Base-by-base conservation (phyloP, 2,329 filamentous ascomycete genomes). In the Nothophaeocryptopus gaeumannii region DNA sequence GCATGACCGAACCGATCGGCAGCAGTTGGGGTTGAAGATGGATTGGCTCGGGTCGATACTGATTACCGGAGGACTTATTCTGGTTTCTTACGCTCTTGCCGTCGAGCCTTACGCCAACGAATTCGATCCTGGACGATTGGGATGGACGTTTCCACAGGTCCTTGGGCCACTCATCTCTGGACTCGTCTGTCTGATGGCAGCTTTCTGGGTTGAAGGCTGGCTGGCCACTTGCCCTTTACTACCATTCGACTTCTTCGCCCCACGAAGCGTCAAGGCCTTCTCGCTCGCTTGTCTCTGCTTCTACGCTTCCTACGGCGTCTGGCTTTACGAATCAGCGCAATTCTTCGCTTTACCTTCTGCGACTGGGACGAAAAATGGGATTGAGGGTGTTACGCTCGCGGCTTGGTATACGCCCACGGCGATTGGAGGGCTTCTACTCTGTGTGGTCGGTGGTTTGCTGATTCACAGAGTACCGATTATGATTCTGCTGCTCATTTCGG, bases 341-440 rank as follows among this genome's bases (percentile, higher is more conserved):
- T 61, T 56, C 56, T 55, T 62, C 54, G 31, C 59, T 29, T 60
- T 51, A 34, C 42, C 51, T 2, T 38, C 50, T n/a, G 58, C 53
- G 26, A 57, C 48, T 32, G 54, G 49, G 39, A 56, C 36, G 16
- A 37, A 34, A 20, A 39, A 53, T 11, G 58, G 60, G 9, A 53
- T 66, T 11, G 47, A 53, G 29, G 66, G 64, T 13, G 53, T 67
- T 32, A 54, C 55, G 20, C 55, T 69, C 1, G 66, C 65, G 2
- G 51, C 62, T 1, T 70, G 65, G 63, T 70, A 67, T 49, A 63
- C 60, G 5, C 67, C 67, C 0, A 64, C 67, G 13, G 66, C 66
- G 2, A 39, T 68, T 8, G 64, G 65, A 14, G 67, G 67, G 30
- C 47, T 69, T 5, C 38, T 66, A 9, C 59, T 69, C 10, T 66